Evolutionary conservation across 805 yeast species (phyloP).

Genomic region (Sugiyamaella chiloensis): DNA sequence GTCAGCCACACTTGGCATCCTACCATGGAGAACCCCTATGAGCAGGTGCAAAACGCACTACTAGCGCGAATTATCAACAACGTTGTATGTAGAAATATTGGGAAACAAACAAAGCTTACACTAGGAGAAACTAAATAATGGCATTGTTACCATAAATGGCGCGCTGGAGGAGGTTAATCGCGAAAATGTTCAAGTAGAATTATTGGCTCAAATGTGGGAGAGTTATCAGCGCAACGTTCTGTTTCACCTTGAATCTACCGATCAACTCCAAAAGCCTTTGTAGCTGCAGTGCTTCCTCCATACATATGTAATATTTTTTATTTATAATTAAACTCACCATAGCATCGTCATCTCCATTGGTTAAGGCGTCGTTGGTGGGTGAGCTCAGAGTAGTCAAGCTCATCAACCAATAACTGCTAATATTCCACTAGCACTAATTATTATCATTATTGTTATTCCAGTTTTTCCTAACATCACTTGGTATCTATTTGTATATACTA

Average conservation of each 20-base stretch:
- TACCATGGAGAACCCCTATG: slow-evolving; percentile 81
- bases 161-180: slow-evolving; percentile 57
- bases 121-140: slow-evolving; percentile 68
- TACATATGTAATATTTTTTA: no score
- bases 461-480: no score
- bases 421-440: no score
- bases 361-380: no score
- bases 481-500: no score
- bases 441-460: no score
- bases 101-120: not conserved
- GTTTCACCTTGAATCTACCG: slow-evolving; percentile 63
- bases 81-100: slow-evolving; percentile 48
- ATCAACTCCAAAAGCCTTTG: slow-evolving; percentile 40
- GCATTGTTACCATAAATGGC: slow-evolving; percentile 61
- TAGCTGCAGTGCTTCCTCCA: slow-evolving; percentile 1
- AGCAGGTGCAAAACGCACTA: slow-evolving; percentile 72
- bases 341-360: no score
- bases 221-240: slow-evolving; percentile 68
- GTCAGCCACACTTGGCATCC: not conserved
- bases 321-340: no score
- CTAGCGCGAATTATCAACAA: slow-evolving; percentile 72
- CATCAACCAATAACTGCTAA: no score
- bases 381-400: no score
- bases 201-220: slow-evolving; percentile 75
- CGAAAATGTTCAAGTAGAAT: slow-evolving; percentile 65